Base-by-base conservation (phyloP, 129 eudicot species). In the Centrapalus pauciflorus region DNA sequence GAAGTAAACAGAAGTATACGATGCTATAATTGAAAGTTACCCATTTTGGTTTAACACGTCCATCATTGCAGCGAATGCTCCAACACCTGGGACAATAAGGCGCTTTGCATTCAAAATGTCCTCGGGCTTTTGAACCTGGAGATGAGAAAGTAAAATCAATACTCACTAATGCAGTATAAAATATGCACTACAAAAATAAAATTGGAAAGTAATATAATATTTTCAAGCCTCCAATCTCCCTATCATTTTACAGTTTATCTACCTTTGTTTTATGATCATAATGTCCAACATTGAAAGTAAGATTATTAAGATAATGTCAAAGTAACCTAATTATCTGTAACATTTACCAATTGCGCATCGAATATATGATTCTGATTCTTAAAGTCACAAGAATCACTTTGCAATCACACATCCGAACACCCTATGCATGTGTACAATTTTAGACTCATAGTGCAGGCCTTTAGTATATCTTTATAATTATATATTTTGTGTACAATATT, bases 31-130 rank as follows among this genome's bases (percentile, higher is more conserved):
- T 20, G 30, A 35, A 66, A 60, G 32, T 68, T 55, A 94, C 97
- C 93, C 94, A 6, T 74, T 89, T 17, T 77, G 75, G 74, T 78
- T 89, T 34, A 94, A 70, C 48, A 89, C 92, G 51, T 85, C 95
- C 95, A 94, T 94, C 67, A 96, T 96, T 34, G 97, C 83, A 48
- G 95, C 97, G 80, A 94, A 94, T 52, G 99, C 99, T 65, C 99
- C 99, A 46, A 94, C 99, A 4, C 99, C 99, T 1, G 97, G 99
- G 71, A 94, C 84, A 64, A 94, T 76, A 32, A 94, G 97, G 17
- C 97, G 86, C 13, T 83, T 73, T 41, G 99, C 97, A 64, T 94
- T 84, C 21, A 94, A 45, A 62, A 94, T 94, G 69, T 94, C 99
- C 43, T 94, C 86, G 5, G 99, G 89, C 61, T 83, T 71, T 77